A percentile compares a stretch with the other conserved stretches of the same genome.
Conservation (phyloP, 345 rosid genomes). For the Eutrema yunnanense region DNA sequence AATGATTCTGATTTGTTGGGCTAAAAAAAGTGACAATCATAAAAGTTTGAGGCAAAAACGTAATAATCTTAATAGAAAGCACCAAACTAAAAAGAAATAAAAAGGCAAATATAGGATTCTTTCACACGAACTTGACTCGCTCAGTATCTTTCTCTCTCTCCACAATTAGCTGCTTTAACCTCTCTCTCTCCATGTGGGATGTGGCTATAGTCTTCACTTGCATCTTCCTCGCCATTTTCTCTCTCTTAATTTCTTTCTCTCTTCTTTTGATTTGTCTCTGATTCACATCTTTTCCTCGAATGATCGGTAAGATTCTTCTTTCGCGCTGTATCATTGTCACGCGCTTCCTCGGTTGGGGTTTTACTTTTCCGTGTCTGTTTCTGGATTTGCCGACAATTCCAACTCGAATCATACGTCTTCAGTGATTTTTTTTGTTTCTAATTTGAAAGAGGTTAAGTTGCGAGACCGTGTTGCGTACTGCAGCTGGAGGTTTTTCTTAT, state of each 20-base stretch:
- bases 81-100: not conserved
- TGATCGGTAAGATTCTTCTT: constrained; percentile 50
- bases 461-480: not conserved
- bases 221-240: constrained; percentile 31
- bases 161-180: constrained; percentile 19
- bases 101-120: constrained; percentile 29
- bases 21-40: not conserved
- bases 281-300: constrained; percentile 34
- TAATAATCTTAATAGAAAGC: not conserved
- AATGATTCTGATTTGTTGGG: not conserved
- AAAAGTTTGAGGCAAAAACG: constrained; percentile 2
- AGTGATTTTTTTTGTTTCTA: not conserved
- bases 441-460: not conserved
- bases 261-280: constrained; percentile 16
- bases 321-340: not conserved
- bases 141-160: constrained; percentile 4
- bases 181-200: constrained; percentile 29
- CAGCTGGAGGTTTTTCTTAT: not conserved
- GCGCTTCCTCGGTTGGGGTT: constrained; percentile 5
- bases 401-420: not conserved
- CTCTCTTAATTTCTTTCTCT: constrained; percentile 1
- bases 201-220: constrained; percentile 32
- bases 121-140: constrained; percentile 23
- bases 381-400: constrained; percentile 21
- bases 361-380: not conserved